Conservation (phyloP, 2,329 filamentous ascomycete species). For the Rhexocercosporidium sp. region DNA sequence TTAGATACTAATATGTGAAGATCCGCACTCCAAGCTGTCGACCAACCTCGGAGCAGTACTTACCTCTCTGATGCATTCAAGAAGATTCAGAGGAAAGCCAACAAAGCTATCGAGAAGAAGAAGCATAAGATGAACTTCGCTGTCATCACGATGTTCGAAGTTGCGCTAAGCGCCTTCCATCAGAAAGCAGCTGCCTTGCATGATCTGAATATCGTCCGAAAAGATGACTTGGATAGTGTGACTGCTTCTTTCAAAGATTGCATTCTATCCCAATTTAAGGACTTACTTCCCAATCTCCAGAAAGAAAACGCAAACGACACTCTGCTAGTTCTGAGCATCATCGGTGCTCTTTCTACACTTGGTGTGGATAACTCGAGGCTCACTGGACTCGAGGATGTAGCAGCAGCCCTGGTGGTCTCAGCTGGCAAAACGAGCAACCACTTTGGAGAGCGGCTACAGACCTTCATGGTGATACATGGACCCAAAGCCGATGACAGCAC, state of each 20-base stretch:
- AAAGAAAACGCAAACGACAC: conserved; percentile 21
- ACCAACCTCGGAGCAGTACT: conserved; percentile 36
- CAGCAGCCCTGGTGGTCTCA: conserved; percentile 19
- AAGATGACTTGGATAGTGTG: conserved; percentile 25
- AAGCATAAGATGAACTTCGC: conserved; percentile 32
- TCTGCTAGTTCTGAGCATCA: conserved; percentile 29
- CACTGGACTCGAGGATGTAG: conserved; percentile 22
- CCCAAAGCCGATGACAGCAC: conserved; percentile 7
- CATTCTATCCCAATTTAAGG: conserved; percentile 33
- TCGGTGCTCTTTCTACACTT: conserved; percentile 35
- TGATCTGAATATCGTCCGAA: conserved; percentile 32
- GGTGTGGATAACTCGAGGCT: conserved; percentile 27
- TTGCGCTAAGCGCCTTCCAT: conserved; percentile 27
- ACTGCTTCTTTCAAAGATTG: conserved; percentile 26
- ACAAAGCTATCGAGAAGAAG: conserved; percentile 31
- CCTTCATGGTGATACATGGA: conserved; percentile 32
- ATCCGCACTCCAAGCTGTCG: conserved; percentile 19
- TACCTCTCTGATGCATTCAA: conserved; percentile 35
- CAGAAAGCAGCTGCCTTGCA: conserved; percentile 28
- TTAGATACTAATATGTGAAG: background rate
- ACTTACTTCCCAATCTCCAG: conserved; percentile 25
- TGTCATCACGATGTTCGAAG: conserved; percentile 32
- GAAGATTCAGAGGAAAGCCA: conserved; percentile 33
- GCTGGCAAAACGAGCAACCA: conserved; percentile 20
- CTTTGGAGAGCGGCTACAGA: conserved; percentile 28